Evolutionary conservation across 2,329 filamentous ascomycete genomes (phyloP), one percentile per base, ranked within the genome.

Genomic region (Cercospora sojina): DNA sequence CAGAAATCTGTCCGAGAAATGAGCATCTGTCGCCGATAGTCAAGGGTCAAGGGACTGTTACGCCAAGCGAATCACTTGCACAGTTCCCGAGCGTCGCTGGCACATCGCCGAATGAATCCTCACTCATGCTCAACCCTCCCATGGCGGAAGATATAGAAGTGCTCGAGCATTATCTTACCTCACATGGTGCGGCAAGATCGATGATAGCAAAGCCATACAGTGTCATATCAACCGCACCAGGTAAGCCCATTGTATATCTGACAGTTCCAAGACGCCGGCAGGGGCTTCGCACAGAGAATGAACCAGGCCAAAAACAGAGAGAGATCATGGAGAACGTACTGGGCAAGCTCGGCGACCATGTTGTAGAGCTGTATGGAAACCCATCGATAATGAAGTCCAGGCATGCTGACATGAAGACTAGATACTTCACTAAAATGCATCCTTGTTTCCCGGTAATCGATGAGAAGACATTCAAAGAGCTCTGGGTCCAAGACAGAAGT

Each of bases 231-330:
- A 83, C 80, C 61, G 81, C 77, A 61, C 69, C 73, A 5, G 77
- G 80, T 20, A 75, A 80, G 57, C 77, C 79, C 4, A 76, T 81
- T 6, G 74, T 80, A 2, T 80, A 80, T 59, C 72, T 79, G 8
- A 83, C 83, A 5, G 82, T 86, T 3, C 83, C 83, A 9, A 77
- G 83, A 43, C 81, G 82, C 59, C 79, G 84, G 59, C 81, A 82
- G 64, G 84, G 83, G 5, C 66, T 79, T 5, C 35, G 43, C 10
- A 74, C 74, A 2, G 73, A 74, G 29, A 73, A 72, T 38, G 73
- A 75, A 5, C 78, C 79, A 12, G 80, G 80, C 3, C 75, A 71
- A 56, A 74, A 75, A 58, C 79, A 81, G 62, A 70, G 77, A 5
- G 79, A 81, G 58, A 77, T 81, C 51, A 72, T 81, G 10, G 78